Percentiles rank a stretch among this genome's conserved stretches.
phyloP scores from a whole-genome alignment of 2,329 filamentous ascomycete species.

The Teratosphaeria nubilosa region DNA sequence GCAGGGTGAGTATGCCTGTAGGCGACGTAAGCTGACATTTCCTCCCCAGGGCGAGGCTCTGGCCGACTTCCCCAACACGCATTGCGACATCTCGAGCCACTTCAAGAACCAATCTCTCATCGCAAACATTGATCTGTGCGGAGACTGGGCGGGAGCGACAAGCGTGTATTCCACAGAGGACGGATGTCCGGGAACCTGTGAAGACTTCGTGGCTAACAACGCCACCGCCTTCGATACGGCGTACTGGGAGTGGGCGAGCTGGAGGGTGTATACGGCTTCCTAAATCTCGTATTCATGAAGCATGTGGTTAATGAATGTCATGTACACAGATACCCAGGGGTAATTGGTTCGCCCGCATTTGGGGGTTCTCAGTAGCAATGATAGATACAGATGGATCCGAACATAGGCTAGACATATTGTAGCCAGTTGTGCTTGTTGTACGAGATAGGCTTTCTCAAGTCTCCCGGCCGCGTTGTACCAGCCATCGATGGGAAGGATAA shows the following conservation, averaged over 20 bases:
- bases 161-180: conserved; percentile 18
- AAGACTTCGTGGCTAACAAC: conserved; percentile 23
- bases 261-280: conserved; percentile 24
- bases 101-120: conserved; percentile 28
- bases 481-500: not conserved
- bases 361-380: not conserved
- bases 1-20: not conserved
- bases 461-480: not conserved
- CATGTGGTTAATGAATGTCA: not conserved
- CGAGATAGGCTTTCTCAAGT: no score
- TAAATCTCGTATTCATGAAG: not conserved
- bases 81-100: conserved; percentile 27
- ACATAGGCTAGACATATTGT: not conserved
- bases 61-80: conserved; percentile 49
- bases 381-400: not conserved
- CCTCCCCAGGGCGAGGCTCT: conserved; percentile 39
- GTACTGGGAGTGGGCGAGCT: conserved; percentile 29
- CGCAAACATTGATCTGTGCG: conserved; percentile 30
- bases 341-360: not conserved
- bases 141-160: conserved; percentile 24
- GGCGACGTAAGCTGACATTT: not conserved
- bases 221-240: conserved; percentile 23
- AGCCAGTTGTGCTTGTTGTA: no score
- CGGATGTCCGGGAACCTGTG: conserved; percentile 23
- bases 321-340: not conserved